phyloP scores from a whole-genome alignment of 305 asterid genomes.

The Stenogyne calaminthoides region DNA sequence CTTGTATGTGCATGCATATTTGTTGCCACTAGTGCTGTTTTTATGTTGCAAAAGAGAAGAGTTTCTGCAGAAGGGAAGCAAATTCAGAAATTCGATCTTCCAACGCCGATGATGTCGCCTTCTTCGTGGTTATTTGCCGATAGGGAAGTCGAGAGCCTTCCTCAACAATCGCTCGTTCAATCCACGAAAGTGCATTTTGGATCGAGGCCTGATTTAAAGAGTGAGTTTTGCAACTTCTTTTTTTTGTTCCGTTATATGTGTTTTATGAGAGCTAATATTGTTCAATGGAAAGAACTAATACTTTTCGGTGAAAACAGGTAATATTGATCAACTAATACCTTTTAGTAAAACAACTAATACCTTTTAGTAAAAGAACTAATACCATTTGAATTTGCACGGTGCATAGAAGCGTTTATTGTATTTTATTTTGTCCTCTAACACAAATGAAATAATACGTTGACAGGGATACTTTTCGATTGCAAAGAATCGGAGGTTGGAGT shows the following conservation, averaged over 20 bases:
- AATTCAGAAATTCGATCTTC: conserved; percentile 38
- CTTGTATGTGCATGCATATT: conserved; percentile 48
- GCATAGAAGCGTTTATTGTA: too few relatives aligned
- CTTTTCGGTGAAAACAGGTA: too few relatives aligned
- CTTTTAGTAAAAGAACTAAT: too few relatives aligned
- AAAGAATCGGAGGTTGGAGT: conserved; percentile 53
- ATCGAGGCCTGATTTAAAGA: conserved; percentile 57
- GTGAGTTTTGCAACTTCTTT: conserved; percentile 33
- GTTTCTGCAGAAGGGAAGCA: conserved; percentile 34
- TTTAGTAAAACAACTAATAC: too few relatives aligned
- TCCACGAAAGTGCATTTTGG: conserved; percentile 60
- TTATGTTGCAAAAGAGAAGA: conserved; percentile 44
- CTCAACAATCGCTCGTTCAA: conserved; percentile 51
- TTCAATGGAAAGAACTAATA: too few relatives aligned
- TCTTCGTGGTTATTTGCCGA: conserved; percentile 44
- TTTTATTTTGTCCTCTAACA: not conserved
- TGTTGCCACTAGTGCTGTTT: conserved; percentile 43
- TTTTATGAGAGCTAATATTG: not conserved
- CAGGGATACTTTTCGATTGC: conserved; percentile 50
- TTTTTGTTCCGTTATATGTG: not conserved
- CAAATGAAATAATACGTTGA: not conserved
- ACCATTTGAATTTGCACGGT: too few relatives aligned
- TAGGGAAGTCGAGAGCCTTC: conserved; percentile 65
- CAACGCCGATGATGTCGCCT: conserved; percentile 41
- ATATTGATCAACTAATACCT: too few relatives aligned